Evolutionary conservation across 208 protist genomes (phyloP).

Genomic region (Wallacemonas sp.): DNA sequence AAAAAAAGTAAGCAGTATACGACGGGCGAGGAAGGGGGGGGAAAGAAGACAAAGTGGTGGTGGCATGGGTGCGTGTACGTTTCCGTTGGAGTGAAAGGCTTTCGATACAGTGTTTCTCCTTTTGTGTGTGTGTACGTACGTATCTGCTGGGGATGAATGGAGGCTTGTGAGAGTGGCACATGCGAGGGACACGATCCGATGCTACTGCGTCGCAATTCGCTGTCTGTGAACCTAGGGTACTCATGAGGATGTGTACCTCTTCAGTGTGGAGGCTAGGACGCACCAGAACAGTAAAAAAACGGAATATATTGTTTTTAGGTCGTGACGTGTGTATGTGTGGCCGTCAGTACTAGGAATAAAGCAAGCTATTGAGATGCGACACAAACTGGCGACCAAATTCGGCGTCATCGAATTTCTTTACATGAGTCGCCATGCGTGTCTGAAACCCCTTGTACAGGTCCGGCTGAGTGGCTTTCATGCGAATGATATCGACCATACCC

Average conservation of each 20-base stretch:
- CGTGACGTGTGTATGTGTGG: not conserved
- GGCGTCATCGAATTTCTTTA: constrained; percentile 32
- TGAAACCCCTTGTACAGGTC: constrained; percentile 39
- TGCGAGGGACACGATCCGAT: no score
- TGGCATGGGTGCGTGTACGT: no score
- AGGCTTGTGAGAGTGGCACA: not conserved
- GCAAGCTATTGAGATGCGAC: constrained; percentile 14
- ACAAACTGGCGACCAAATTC: constrained; percentile 33
- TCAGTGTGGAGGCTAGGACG: not conserved
- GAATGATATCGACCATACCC: constrained; percentile 55
- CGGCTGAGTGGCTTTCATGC: constrained; percentile 30
- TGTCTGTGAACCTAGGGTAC: no score
- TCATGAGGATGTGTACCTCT: no score
- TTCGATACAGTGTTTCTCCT: no score
- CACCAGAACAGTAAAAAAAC: constrained; percentile 1
- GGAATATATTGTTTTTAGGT: no score
- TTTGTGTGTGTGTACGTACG: not conserved
- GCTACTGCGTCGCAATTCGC: no score
- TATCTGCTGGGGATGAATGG: not conserved
- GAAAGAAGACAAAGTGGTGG: constrained; percentile 3
- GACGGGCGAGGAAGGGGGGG: not conserved
- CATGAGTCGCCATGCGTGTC: constrained; percentile 30
- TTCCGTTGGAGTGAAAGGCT: no score
- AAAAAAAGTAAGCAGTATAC: no score
- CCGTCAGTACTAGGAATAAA: constrained; percentile 18